Base-by-base conservation (phyloP, 495 filamentous ascomycete species). In the Aspergillus avenaceus region DNA sequence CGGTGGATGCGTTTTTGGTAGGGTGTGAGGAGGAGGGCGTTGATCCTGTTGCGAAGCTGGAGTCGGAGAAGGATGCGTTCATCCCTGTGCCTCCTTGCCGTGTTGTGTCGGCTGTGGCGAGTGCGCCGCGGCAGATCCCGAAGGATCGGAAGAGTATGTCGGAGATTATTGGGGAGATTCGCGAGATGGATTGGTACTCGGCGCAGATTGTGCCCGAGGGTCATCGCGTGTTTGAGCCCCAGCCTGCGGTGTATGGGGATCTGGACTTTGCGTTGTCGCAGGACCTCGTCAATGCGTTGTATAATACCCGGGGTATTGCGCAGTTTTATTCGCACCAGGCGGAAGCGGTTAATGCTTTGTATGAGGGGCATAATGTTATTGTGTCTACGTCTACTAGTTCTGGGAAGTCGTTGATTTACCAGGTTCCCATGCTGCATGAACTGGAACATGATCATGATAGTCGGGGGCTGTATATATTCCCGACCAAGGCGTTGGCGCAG, bases 391-490 rank as follows among this genome's bases (percentile, higher is more conserved):
- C 92, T 13, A 99, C 93, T 0, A 91, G 87, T 65, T 97, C 95
- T 0, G 93, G 93, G 5, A 99, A 99, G 67, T 95, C 90, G 5
- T 69, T 99, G 25, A 97, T 97, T 46, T 99, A 97, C 60, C 95
- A 97, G 59, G 74, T 99, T 16, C 93, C 93, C 0, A 91, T 97
- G 54, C 71, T 99, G 22, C 85, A 96, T 62, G 87, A 85, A 23
- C 75, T 99, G 9, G 92, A 97, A 66, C 73, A 79, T 36, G 87
- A 97, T 55, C 65, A 60, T 4, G 75, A 85, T 40, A 86, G 88
- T 36, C 74, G 91, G 56, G 92, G 93, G 8, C 90, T 99, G 85
- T 97, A 96, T 62, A 96, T 99, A 19, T 99, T 98, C 52, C 93
- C 93, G 1, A 99, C 93, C 3, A 99, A 99, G 70, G 93, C 93